These are phyloP conservation scores for Naganishia liquefaciens DNA, from an alignment of 1,284 basidiomycete genomes.

Conservation along the genomic window DNA sequence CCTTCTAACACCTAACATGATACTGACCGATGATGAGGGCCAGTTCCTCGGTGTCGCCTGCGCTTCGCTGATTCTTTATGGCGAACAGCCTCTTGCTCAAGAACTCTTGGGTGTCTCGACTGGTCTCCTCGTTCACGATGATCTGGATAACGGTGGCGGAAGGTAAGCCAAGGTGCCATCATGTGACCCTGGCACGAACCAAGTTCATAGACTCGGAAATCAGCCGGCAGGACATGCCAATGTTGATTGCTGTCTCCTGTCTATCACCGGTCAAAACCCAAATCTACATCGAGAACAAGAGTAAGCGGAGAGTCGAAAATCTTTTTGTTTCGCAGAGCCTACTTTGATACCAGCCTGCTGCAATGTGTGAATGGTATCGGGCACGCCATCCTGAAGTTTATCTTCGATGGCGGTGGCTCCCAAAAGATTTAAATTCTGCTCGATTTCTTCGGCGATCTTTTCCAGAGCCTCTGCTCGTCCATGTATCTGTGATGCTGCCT, in stretches of 20 bases:
- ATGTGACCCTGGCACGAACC: conserved; percentile 57
- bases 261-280: conserved; percentile 98
- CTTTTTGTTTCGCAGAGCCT: conserved; percentile 28
- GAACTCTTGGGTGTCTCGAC: conserved; percentile 82
- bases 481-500: conserved; percentile 88
- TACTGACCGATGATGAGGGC: conserved; percentile 85
- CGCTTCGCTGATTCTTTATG: conserved; percentile 86
- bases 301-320: conserved; percentile 3
- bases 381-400: conserved; percentile 97
- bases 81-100: conserved; percentile 83
- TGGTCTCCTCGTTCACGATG: conserved; percentile 88
- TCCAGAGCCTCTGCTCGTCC: conserved; percentile 92
- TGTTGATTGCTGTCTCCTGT: conserved; percentile 99
- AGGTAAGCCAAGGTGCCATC: no score
- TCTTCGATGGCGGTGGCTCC: conserved; percentile 99
- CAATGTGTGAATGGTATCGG: conserved; percentile 94
- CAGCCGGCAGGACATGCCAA: conserved; percentile 92
- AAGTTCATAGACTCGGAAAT: conserved; percentile 99
- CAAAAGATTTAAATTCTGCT: conserved; percentile 86
- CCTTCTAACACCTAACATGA: not conserved
- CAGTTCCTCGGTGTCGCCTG: conserved; percentile 90
- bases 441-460: conserved; percentile 91
- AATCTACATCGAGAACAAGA: conserved; percentile 58
- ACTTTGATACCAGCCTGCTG: conserved; percentile 98
- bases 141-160: conserved; percentile 59